Conservation (phyloP, 768 basidiomycete species). For the Hydnum rufescens region DNA sequence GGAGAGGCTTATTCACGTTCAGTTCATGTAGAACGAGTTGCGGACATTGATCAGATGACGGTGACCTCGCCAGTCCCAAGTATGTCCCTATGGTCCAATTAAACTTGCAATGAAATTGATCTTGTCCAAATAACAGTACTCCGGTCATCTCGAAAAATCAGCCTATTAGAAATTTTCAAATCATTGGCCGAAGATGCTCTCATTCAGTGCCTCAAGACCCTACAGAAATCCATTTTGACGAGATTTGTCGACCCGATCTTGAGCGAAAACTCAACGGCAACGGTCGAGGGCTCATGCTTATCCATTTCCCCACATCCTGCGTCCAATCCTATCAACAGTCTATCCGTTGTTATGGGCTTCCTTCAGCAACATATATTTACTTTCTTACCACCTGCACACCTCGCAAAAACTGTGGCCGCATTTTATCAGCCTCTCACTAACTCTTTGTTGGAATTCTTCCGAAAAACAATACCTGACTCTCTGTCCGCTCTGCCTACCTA, state of each 20-base stretch:
- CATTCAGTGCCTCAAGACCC: slow-evolving; percentile 5
- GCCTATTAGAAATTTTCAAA: slow-evolving; percentile 3
- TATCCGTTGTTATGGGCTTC: slow-evolving; percentile 42
- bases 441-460: slow-evolving; percentile 42
- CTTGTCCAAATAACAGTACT: not conserved
- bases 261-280: slow-evolving; percentile 23
- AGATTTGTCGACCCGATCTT: slow-evolving; percentile 14
- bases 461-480: slow-evolving; percentile 50
- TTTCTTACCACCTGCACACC: slow-evolving; percentile 29
- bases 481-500: slow-evolving; percentile 40
- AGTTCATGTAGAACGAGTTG: not conserved
- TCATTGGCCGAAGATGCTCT: slow-evolving; percentile 8
- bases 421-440: slow-evolving; percentile 40
- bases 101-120: not conserved
- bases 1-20: slow-evolving; percentile 5
- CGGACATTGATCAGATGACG: not conserved
- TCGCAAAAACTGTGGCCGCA: slow-evolving; percentile 28
- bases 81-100: slow-evolving; percentile 2
- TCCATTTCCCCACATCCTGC: slow-evolving; percentile 27
- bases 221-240: slow-evolving; percentile 12
- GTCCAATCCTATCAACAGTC: slow-evolving; percentile 29
- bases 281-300: too few species aligned
- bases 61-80: not conserved
- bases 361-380: slow-evolving; percentile 37
- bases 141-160: slow-evolving; percentile 1